Percentiles rank a stretch among this genome's conserved stretches.
phyloP scores from a whole-genome alignment of 2,329 filamentous ascomycete genomes.

The Colletotrichum tofieldiae region DNA sequence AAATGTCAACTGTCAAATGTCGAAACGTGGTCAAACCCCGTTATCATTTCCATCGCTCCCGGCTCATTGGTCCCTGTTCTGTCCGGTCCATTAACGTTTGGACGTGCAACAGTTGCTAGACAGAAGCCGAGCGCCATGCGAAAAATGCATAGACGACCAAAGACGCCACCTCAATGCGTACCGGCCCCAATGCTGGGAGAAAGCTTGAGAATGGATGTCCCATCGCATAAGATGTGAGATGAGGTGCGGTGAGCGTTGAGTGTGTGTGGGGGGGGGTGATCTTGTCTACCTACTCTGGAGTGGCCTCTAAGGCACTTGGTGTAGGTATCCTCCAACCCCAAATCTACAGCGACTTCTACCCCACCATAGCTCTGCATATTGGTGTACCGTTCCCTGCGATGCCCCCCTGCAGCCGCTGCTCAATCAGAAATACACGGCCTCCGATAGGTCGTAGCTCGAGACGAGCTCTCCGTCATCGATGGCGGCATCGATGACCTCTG shows the following conservation, averaged over 20 bases:
- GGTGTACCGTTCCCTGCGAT: slow-evolving; percentile 22
- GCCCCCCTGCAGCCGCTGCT: slow-evolving; percentile 13
- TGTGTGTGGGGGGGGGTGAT: background rate
- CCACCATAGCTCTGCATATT: slow-evolving; percentile 8
- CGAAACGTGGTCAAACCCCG: background rate
- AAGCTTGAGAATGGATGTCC: slow-evolving; percentile 13
- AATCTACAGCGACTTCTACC: slow-evolving; percentile 9
- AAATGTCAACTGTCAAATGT: background rate
- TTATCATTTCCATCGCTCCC: background rate
- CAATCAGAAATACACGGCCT: slow-evolving; percentile 37
- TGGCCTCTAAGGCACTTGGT: background rate
- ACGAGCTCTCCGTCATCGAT: slow-evolving; percentile 40
- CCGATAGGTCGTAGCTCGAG: slow-evolving; percentile 40
- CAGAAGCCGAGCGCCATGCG: slow-evolving; percentile 21
- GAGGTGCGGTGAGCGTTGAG: background rate
- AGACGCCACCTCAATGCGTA: slow-evolving; percentile 14
- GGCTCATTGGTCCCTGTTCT: background rate
- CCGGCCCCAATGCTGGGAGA: background rate
- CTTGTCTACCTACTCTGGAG: no score
- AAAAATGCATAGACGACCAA: slow-evolving; percentile 13
- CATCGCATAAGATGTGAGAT: background rate
- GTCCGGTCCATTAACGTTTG: slow-evolving; percentile 3
- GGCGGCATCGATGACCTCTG: slow-evolving; percentile 35
- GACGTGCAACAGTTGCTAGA: slow-evolving; percentile 22
- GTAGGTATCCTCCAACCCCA: background rate